Conservation (phyloP, 2,329 filamentous ascomycete genomes). For the Cladophialophora immunda region DNA sequence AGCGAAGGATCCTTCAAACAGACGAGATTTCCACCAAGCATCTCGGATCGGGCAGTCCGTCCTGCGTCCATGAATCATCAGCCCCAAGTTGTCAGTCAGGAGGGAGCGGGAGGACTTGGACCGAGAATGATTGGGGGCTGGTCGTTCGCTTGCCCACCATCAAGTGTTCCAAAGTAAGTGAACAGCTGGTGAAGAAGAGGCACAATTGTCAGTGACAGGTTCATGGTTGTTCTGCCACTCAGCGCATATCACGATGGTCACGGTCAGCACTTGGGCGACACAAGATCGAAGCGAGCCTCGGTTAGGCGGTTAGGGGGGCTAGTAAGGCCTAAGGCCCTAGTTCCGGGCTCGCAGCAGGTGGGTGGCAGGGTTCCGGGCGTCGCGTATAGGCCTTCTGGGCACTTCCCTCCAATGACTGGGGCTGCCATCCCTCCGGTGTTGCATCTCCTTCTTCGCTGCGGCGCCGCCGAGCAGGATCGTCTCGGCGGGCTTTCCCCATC, state of each 20-base stretch:
- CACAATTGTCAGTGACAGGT: not conserved
- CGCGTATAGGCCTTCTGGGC: not conserved
- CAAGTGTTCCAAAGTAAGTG: not conserved
- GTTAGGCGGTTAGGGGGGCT: not conserved
- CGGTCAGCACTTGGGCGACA: slow-evolving; percentile 7
- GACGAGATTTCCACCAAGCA: not conserved
- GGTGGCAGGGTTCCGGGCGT: not conserved
- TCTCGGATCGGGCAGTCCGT: not conserved
- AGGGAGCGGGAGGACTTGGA: not conserved
- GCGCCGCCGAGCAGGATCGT: slow-evolving; percentile 3
- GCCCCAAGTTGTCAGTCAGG: not conserved
- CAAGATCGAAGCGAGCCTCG: slow-evolving; percentile 27
- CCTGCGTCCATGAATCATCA: slow-evolving; percentile 2
- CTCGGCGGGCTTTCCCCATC: slow-evolving; percentile 9
- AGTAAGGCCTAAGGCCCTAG: not conserved
- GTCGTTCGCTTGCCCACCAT: not conserved
- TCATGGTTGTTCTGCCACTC: not conserved
- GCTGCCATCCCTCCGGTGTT: not conserved
- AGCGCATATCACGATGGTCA: slow-evolving; percentile 10
- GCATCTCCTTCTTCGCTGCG: not conserved
- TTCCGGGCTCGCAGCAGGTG: not conserved
- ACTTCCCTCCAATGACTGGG: not conserved
- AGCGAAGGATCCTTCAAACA: not conserved
- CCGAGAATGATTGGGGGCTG: not conserved
- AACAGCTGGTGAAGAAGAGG: not conserved